Evolutionary conservation across 345 rosid species (phyloP), one percentile per base, ranked within the genome.

Genomic region (Aegle marmelos): DNA sequence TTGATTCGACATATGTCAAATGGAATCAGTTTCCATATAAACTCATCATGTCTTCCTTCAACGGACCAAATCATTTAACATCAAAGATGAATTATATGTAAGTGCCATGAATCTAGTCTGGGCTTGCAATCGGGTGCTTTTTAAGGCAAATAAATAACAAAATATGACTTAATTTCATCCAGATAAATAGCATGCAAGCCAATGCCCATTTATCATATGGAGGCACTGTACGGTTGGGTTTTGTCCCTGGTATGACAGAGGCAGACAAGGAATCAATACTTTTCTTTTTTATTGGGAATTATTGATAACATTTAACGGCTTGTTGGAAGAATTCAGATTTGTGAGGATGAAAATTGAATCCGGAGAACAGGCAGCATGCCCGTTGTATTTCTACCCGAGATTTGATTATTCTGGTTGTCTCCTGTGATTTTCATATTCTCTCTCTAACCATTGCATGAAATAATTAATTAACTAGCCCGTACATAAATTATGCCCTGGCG

Each of bases 71-170:
- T 4, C 24, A 17, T 56, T 25, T 30, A 39, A 53, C 6, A 2
- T 34, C 13, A 27, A 54, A 36, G 27, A 70, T 45, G 63, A 73
- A 61, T 53, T 27, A 17, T 36, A 11, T 45, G 3, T 3, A 45
- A 31, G 67, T 79, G 50, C 74, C 79, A 65, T 31, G 85, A 83
- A 83, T 80, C 84, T 80, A 78, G 81, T 78, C 86, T 78, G 75
- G 79, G 81, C 77, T 60, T 37, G 54, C 13, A 66, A 37, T 53
- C 1, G 57, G 22, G 45, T 9, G 21, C 22, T 6, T 53, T 17
- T 17, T 1, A 50, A 50, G 22, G 56, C 21, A 16, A 17, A 41
- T 6, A 0, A 36, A 36, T 45, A 45, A 45, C 16, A 2, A 45
- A 36, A 0, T 36, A 6, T 36, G 39, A 7, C 6, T 36, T 6